A percentile compares a stretch with the other conserved stretches of the same genome.
Evolutionary conservation across 164 flowering plant genomes (phyloP).

Genomic region (Houttuynia cordata): DNA sequence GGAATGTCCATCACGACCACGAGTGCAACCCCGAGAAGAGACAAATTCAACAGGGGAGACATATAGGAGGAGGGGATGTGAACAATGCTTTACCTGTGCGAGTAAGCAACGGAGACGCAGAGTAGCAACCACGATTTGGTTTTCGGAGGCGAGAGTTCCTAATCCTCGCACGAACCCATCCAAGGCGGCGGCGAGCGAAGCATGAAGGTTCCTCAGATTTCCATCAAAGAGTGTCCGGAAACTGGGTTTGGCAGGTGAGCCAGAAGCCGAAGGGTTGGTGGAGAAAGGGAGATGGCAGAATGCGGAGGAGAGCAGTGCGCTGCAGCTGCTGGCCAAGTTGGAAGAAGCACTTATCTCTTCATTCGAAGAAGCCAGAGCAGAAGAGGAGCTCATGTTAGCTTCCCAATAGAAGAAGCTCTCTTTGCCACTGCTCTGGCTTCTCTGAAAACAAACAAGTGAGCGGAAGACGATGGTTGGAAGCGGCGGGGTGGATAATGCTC

Average conservation of each 20-base stretch:
- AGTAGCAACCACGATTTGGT: background rate
- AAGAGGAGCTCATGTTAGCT: no score
- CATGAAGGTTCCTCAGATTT: background rate
- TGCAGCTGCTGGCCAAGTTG: background rate
- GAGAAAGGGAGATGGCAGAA: conserved; percentile 4
- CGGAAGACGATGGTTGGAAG: no score
- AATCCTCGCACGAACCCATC: background rate
- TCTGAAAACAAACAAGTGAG: no score
- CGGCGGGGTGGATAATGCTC: no score
- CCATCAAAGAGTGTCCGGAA: background rate
- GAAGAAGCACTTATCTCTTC: background rate
- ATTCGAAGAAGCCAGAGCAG: background rate
- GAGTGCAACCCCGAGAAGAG: no score
- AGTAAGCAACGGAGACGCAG: background rate
- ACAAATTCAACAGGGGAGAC: background rate
- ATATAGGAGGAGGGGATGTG: background rate
- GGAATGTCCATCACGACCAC: no score
- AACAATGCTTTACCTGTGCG: background rate
- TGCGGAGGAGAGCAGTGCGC: conserved; percentile 1
- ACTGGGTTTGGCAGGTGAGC: conserved; percentile 1
- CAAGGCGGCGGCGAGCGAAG: no score
- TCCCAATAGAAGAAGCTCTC: no score
- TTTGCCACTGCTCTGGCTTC: no score
- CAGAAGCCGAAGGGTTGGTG: background rate
- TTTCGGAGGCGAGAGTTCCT: background rate